Evolutionary conservation across 208 protist species (phyloP).

Genomic region (Leishmania lainsoni): DNA sequence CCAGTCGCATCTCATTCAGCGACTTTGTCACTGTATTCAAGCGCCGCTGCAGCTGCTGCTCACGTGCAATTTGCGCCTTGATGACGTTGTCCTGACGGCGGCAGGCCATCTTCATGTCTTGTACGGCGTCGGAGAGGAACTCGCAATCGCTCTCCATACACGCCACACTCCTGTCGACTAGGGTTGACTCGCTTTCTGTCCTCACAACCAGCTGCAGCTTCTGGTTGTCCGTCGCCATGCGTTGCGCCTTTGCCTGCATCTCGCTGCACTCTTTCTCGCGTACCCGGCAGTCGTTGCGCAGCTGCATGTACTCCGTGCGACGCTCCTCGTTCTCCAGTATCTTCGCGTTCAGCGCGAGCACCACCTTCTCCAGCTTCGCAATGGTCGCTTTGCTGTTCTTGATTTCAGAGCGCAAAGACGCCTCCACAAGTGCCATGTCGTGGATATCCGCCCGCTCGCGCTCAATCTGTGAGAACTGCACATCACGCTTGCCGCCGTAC

Average conservation of each 20-base stretch:
- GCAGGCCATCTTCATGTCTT: constrained; percentile 63
- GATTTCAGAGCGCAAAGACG: constrained; percentile 59
- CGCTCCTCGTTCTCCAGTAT: constrained; percentile 48
- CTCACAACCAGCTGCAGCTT: constrained; percentile 39
- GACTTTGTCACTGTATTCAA: constrained; percentile 75
- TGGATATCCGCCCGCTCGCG: constrained; percentile 44
- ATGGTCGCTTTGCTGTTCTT: constrained; percentile 54
- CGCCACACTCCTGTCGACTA: constrained; percentile 54
- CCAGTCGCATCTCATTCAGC: constrained; percentile 81
- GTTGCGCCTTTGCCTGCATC: constrained; percentile 55
- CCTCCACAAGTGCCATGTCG: constrained; percentile 71
- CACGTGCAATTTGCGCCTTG: constrained; percentile 77
- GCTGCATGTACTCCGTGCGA: constrained; percentile 50
- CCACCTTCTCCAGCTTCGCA: constrained; percentile 70
- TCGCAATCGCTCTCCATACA: constrained; percentile 81
- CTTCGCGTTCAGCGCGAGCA: constrained; percentile 53
- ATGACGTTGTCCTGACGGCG: constrained; percentile 81
- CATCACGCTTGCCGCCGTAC: constrained; percentile 53
- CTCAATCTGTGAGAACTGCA: constrained; percentile 37
- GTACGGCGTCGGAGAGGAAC: constrained; percentile 71
- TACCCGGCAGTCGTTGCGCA: constrained; percentile 78
- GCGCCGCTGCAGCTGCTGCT: constrained; percentile 83
- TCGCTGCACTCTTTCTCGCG: constrained; percentile 71
- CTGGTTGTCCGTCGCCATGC: constrained; percentile 43
- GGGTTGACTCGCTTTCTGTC: constrained; percentile 45